phyloP scores from a whole-genome alignment of 495 filamentous ascomycete genomes.

The Daldinia caldariorum region DNA sequence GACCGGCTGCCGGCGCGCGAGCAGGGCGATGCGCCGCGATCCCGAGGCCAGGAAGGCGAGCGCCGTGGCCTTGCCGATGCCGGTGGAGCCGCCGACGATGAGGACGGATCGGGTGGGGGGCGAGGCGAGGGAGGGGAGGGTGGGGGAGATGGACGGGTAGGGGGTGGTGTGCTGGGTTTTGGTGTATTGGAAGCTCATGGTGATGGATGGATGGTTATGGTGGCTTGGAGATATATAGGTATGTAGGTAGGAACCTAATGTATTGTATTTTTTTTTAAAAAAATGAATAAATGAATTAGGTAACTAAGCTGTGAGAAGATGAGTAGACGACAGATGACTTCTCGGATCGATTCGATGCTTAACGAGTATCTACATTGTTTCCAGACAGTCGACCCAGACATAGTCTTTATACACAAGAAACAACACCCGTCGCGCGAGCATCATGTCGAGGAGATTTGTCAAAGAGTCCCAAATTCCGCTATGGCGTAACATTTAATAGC shows the following conservation, averaged over 20 bases:
- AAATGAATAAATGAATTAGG: no score
- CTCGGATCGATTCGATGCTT: not conserved
- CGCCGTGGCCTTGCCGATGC: conserved; percentile 46
- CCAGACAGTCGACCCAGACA: not conserved
- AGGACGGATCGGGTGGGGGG: conserved; percentile 54
- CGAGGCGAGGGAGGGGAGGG: conserved; percentile 47
- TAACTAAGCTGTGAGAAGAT: no score
- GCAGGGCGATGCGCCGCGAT: not conserved
- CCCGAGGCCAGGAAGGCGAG: not conserved
- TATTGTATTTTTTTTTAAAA: no score
- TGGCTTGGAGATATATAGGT: no score
- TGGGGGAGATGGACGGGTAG: conserved; percentile 53
- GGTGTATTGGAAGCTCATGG: conserved; percentile 35
- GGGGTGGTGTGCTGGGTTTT: conserved; percentile 49
- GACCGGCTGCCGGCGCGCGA: not conserved
- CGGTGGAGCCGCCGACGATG: conserved; percentile 53
- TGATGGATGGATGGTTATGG: no score
- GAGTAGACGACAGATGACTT: not conserved
- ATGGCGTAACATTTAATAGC: not conserved
- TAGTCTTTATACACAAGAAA: not conserved
- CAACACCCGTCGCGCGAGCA: not conserved
- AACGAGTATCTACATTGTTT: not conserved
- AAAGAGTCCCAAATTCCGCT: not conserved
- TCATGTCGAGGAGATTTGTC: not conserved
- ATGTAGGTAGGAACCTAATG: no score